phyloP scores from a whole-genome alignment of 1,284 basidiomycete species.

The Serendipita sp. region DNA sequence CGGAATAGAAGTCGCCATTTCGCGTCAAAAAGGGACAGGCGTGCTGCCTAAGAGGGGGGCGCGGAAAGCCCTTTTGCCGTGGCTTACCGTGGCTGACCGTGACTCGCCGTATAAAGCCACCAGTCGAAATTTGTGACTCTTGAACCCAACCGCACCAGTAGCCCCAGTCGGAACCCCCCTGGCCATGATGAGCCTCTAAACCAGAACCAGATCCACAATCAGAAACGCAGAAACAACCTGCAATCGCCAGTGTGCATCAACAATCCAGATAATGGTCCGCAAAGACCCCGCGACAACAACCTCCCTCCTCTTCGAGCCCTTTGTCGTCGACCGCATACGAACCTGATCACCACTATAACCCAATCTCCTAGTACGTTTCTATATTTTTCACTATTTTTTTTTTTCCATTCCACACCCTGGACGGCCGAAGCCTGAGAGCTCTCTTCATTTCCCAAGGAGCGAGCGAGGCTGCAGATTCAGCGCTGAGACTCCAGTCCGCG shows the following conservation, averaged over 20 bases:
- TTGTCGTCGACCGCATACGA: constrained; percentile 74
- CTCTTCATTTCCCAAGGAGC: not conserved
- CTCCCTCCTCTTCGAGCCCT: constrained; percentile 66
- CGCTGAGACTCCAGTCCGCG: not conserved
- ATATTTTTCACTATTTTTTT: not conserved
- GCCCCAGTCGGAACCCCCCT: not conserved
- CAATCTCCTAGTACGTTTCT: not conserved
- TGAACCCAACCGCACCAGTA: not conserved
- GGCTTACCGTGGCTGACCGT: too few species aligned
- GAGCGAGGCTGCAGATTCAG: not conserved
- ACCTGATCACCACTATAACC: constrained; percentile 25
- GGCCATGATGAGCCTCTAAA: constrained; percentile 8
- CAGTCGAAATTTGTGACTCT: not conserved
- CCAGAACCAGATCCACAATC: constrained; percentile 12
- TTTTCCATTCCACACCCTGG: too few species aligned
- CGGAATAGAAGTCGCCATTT: constrained; percentile 6
- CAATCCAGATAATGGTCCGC: constrained; percentile 2
- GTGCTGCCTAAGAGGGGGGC: not conserved
- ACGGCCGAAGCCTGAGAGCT: too few species aligned
- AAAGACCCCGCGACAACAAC: constrained; percentile 56
- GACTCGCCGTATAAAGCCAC: not conserved
- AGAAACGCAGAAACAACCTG: not conserved
- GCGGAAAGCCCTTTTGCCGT: not conserved
- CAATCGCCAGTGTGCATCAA: not conserved
- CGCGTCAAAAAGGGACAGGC: not conserved